A percentile compares a stretch with the other conserved stretches of the same genome.
These are phyloP conservation scores for Boletus insuetus DNA, from an alignment of 768 basidiomycete genomes.

Conservation along the genomic window DNA sequence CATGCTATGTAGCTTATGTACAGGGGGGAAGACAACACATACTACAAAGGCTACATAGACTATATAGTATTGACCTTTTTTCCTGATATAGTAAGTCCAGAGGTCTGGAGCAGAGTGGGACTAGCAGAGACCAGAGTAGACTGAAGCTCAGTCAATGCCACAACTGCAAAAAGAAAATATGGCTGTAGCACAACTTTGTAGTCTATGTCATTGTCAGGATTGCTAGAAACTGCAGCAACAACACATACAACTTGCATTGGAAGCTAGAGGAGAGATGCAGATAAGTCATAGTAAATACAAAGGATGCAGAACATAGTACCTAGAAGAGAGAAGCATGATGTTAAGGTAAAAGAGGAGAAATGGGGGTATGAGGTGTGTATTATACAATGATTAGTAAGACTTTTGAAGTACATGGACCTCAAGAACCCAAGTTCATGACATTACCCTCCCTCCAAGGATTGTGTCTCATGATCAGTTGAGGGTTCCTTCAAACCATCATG, in stretches of 20 bases:
- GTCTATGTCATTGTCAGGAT: no score
- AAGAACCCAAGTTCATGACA: not conserved
- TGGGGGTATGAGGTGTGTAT: not conserved
- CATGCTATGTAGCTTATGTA: no score
- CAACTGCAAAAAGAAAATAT: no score
- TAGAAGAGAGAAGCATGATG: not conserved
- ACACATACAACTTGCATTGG: not conserved
- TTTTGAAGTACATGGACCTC: not conserved
- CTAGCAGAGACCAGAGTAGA: no score
- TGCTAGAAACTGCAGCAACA: not conserved
- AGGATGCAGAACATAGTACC: not conserved
- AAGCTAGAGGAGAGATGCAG: not conserved
- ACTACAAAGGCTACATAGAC: no score
- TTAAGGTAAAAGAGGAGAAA: not conserved
- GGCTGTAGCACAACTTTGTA: no score
- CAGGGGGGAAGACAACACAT: no score
- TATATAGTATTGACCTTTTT: no score
- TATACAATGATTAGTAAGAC: not conserved
- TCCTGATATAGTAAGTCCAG: no score
- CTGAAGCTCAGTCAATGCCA: no score
- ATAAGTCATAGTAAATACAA: not conserved
- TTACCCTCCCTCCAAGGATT: constrained; percentile 2
- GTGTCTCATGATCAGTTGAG: not conserved
- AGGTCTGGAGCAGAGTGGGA: no score
- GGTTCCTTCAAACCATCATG: not conserved